phyloP scores from a whole-genome alignment of 2,329 filamentous ascomycete species.

The Ophiostoma fasciatum region DNA sequence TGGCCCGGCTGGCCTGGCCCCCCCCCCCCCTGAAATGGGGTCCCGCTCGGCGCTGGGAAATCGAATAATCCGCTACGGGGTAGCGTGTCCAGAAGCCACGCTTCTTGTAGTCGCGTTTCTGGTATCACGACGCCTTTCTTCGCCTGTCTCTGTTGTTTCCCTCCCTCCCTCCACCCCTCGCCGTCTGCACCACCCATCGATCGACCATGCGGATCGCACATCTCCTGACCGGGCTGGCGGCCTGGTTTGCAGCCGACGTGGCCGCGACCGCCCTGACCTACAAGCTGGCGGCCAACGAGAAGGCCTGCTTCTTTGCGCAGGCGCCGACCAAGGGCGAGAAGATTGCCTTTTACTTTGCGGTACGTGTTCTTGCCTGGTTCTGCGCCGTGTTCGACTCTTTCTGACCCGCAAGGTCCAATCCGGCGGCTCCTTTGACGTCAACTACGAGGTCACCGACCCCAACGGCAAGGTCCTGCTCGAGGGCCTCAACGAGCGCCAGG shows the following conservation, averaged over 20 bases:
- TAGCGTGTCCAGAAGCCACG: slow-evolving; percentile 7
- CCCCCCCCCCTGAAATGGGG: slow-evolving; percentile 1
- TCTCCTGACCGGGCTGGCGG: slow-evolving; percentile 52
- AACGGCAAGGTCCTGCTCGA: slow-evolving; percentile 67
- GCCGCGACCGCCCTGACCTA: slow-evolving; percentile 89
- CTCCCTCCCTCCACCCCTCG: background rate
- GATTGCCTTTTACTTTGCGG: slow-evolving; percentile 97
- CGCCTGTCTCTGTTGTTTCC: too few relatives aligned
- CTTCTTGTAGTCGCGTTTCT: slow-evolving; percentile 7
- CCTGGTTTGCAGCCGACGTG: slow-evolving; percentile 53
- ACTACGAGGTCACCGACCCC: slow-evolving; percentile 78
- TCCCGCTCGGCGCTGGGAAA: slow-evolving; percentile 5
- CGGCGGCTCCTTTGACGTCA: slow-evolving; percentile 92
- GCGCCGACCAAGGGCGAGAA: slow-evolving; percentile 70
- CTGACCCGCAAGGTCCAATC: slow-evolving; percentile 78
- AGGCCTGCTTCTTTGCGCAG: slow-evolving; percentile 83
- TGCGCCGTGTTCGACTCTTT: background rate
- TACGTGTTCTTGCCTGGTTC: slow-evolving; percentile 29
- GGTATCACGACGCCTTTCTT: background rate
- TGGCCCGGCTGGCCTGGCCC: too few relatives aligned
- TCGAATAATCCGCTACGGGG: slow-evolving; percentile 10
- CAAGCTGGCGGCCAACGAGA: slow-evolving; percentile 78
- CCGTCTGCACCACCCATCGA: background rate
- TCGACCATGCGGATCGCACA: slow-evolving; percentile 49
- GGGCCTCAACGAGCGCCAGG: slow-evolving; percentile 82